A percentile compares a stretch with the other conserved stretches of the same genome.
Conservation (phyloP, 805 yeast genomes). For the Yarrowia bubula region DNA sequence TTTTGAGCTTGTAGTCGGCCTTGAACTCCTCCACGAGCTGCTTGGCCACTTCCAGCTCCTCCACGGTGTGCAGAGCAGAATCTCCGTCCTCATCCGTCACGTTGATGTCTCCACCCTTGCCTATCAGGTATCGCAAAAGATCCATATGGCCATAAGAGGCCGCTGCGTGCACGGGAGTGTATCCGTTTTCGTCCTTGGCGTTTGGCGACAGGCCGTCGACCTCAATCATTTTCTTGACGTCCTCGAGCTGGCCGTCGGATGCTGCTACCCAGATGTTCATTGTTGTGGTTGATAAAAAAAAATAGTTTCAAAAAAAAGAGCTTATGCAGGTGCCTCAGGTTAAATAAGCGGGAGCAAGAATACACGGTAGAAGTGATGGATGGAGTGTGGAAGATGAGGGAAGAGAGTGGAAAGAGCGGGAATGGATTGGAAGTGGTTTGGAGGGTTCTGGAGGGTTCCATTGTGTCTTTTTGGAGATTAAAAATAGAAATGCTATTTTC, state of each 20-base stretch:
- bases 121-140: constrained; percentile 56
- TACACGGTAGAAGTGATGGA: neutral
- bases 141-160: constrained; percentile 85
- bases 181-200: constrained; percentile 86
- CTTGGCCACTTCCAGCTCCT: constrained; percentile 63
- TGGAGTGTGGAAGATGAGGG: too few relatives aligned
- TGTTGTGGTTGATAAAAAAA: neutral
- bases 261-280: constrained; percentile 91
- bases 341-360: too few relatives aligned
- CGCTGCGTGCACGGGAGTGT: constrained; percentile 97
- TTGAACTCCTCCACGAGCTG: constrained; percentile 61
- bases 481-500: neutral
- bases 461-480: neutral
- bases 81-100: constrained; percentile 87
- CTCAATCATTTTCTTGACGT: constrained; percentile 57
- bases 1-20: constrained; percentile 64
- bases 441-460: neutral
- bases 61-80: constrained; percentile 90
- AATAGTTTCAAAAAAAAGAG: neutral
- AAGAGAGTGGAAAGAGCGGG: neutral
- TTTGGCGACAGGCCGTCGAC: constrained; percentile 59
- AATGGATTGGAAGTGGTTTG: neutral
- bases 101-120: constrained; percentile 74
- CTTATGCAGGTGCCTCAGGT: neutral
- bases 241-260: constrained; percentile 68